Evolutionary conservation across 2,329 filamentous ascomycete species (phyloP), one percentile per base, ranked within the genome.

Genomic region (Cytospora paraplurivora): DNA sequence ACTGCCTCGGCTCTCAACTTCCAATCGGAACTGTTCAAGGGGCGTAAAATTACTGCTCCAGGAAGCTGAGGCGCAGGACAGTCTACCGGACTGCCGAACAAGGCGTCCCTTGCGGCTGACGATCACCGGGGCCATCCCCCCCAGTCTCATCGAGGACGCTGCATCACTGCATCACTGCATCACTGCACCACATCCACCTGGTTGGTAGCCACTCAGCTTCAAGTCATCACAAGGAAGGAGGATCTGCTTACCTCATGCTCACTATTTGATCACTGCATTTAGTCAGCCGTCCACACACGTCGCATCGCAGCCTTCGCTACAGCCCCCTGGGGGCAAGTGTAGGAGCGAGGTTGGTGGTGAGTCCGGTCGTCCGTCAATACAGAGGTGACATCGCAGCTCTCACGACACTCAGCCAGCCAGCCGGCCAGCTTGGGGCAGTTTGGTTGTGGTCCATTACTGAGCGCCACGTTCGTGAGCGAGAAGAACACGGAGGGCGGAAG

Each of bases 151-250:
- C 37, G 19, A 44, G 6, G n/a, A 41, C 34, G 35, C 60, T 35
- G 21, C 33, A 62, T 47, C 56, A 47, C 47, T 27, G 27, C 27
- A 27, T 27, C 27, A 27, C 27, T 27, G 27, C 27, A 27, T 4
- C 27, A 27, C 27, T 27, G 27, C 27, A 27, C 4, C 27, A 49
- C 52, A 34, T 44, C 56, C 57, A 50, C 41, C 63, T 34, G 60
- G 60, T 60, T 13, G 32, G 61, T 63, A 58, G 55, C 52, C 56
- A 63, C 61, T 56, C 44, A 59, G 60, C 44, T 65, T 38, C 52
- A 21, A n/a, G 11, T 15, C 47, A 34, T 33, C 27, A 27, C 27
- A 57, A 61, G 35, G 27, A 27, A 52, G 11, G 50, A 47, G 41
- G 32, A 49, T 27, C 53, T 44, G 59, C 59, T 61, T 59, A 64